A percentile compares a stretch with the other conserved stretches of the same genome.
Evolutionary conservation across 2,329 filamentous ascomycete genomes (phyloP).

Genomic region (Penicillium olsonii): DNA sequence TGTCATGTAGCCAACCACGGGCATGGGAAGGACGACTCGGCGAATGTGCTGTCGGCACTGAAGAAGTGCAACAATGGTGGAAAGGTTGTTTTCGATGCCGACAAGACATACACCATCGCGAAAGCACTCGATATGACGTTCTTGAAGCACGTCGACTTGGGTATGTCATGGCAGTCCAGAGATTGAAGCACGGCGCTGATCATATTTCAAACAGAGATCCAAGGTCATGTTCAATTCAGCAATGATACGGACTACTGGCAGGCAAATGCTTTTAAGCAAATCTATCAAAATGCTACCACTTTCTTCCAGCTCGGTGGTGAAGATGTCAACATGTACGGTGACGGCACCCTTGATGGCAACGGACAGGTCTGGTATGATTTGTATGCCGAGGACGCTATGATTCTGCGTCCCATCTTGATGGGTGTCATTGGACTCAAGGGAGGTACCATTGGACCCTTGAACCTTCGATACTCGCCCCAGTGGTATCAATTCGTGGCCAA

Average conservation of each 20-base stretch:
- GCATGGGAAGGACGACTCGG: constrained; percentile 49
- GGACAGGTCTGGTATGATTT: constrained; percentile 67
- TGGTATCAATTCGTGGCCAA: constrained; percentile 70
- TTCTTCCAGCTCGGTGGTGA: constrained; percentile 69
- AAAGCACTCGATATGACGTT: constrained; percentile 67
- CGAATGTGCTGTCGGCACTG: constrained; percentile 56
- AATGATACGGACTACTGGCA: constrained; percentile 71
- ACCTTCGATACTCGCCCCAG: constrained; percentile 61
- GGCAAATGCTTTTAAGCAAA: constrained; percentile 62
- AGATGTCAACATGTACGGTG: constrained; percentile 69
- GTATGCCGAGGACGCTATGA: constrained; percentile 59
- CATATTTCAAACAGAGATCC: constrained; percentile 48
- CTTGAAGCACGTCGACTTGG: constrained; percentile 63
- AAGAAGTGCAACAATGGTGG: constrained; percentile 65
- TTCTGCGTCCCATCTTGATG: constrained; percentile 61
- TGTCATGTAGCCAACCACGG: constrained; percentile 33
- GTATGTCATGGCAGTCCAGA: constrained; percentile 33
- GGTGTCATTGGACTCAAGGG: constrained; percentile 59
- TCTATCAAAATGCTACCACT: constrained; percentile 66
- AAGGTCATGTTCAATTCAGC: constrained; percentile 63
- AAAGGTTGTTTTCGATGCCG: constrained; percentile 59
- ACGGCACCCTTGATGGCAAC: constrained; percentile 64
- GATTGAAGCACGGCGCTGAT: background rate
- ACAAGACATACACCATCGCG: constrained; percentile 61
- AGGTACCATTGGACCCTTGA: constrained; percentile 61